These are phyloP conservation scores for Aureobasidium pullulans DNA, from an alignment of 2,329 filamentous ascomycete genomes.

Conservation along the genomic window DNA sequence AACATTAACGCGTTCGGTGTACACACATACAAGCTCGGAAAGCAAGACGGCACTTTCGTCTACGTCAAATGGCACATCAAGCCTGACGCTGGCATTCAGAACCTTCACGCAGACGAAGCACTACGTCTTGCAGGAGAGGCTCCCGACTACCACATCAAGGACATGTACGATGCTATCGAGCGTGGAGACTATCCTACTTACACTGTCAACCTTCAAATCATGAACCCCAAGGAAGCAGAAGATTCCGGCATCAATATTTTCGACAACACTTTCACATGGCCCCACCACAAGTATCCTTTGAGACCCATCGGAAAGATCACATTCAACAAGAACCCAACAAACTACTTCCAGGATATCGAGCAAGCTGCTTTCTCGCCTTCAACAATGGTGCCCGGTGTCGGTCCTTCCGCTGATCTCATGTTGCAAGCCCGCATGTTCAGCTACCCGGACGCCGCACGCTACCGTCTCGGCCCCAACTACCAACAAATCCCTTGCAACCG, in stretches of 20 bases:
- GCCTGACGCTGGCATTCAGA: conserved; percentile 40
- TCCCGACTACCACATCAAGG: conserved; percentile 32
- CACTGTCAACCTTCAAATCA: conserved; percentile 49
- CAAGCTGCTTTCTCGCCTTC: conserved; percentile 60
- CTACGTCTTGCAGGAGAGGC: conserved; percentile 28
- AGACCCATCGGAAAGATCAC: conserved; percentile 44
- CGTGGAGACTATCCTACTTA: conserved; percentile 41
- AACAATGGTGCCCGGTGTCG: conserved; percentile 57
- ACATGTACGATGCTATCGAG: conserved; percentile 40
- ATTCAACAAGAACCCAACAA: conserved; percentile 48
- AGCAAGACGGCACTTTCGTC: conserved; percentile 39
- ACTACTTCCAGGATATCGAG: conserved; percentile 65
- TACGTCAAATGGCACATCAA: conserved; percentile 47
- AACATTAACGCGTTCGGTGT: conserved; percentile 41
- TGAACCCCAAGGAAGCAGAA: conserved; percentile 45
- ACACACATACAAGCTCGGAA: conserved; percentile 37
- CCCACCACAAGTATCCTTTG: conserved; percentile 43
- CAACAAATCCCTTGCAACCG: conserved; percentile 31
- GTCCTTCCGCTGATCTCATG: conserved; percentile 55
- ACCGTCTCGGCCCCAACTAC: conserved; percentile 43
- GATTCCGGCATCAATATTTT: conserved; percentile 45
- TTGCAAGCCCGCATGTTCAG: conserved; percentile 57
- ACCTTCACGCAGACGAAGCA: conserved; percentile 34
- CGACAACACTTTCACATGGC: conserved; percentile 51
- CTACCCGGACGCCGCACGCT: conserved; percentile 50